Conservation (phyloP, 345 rosid genomes). For the Euphorbia peplus region DNA sequence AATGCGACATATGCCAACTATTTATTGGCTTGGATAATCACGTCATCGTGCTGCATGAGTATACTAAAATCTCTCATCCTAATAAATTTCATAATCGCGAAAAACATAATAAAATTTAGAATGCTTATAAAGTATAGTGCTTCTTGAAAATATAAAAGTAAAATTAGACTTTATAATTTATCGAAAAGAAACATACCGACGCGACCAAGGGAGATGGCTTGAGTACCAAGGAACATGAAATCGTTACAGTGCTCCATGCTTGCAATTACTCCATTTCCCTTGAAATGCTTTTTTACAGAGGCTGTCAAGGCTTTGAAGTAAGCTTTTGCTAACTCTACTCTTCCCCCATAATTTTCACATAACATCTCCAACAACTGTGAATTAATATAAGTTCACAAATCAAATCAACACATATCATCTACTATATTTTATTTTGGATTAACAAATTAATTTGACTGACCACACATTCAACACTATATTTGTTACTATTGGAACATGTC, state of each 20-base stretch:
- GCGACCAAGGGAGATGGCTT: slow-evolving; percentile 88
- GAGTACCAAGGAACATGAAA: slow-evolving; percentile 96
- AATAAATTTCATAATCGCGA: too few species aligned
- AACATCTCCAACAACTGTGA: slow-evolving; percentile 84
- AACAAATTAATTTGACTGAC: background rate
- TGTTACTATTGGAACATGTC: too few species aligned
- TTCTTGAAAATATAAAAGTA: too few species aligned
- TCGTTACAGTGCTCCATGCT: slow-evolving; percentile 99
- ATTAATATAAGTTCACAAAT: background rate
- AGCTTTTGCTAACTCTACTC: slow-evolving; percentile 83
- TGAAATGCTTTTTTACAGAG: slow-evolving; percentile 77
- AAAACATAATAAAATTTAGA: too few species aligned
- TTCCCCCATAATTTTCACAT: slow-evolving; percentile 83
- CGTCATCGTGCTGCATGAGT: too few species aligned
- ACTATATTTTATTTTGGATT: background rate
- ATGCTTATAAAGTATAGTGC: too few species aligned
- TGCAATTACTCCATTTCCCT: slow-evolving; percentile 92
- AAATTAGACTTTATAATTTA: too few species aligned
- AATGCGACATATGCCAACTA: too few species aligned
- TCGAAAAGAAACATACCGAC: slow-evolving; percentile 64
- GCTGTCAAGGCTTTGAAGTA: slow-evolving; percentile 74
- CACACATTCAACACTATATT: too few species aligned
- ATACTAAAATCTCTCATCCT: too few species aligned
- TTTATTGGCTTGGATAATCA: too few species aligned
- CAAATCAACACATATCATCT: too few species aligned